Base-by-base conservation (phyloP, 768 basidiomycete genomes). In the Lyophyllum shimeji region DNA sequence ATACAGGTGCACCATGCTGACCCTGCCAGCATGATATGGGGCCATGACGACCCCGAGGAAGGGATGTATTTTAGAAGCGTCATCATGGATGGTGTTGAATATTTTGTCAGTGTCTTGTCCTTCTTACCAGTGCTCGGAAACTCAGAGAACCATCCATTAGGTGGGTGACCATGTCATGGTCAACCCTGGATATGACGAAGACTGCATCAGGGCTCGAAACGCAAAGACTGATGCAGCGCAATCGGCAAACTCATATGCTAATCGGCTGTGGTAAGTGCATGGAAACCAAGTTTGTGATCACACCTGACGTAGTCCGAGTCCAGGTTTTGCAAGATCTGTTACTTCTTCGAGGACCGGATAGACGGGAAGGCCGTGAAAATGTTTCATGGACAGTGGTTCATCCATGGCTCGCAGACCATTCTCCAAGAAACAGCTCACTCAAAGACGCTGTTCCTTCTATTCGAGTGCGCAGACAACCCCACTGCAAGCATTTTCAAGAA, bases 381-480 rank as follows among this genome's bases (percentile, higher is more conserved):
- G 70, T 84, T 87, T 52, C 89, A 91, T 67, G 87, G 79, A 0
- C 85, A 87, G 53, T 91, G 89, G 89, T 76, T 83, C 54, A 70
- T 74, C 7, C 89, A 89, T 70, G 84, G 84, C 9, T 82, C 78
- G 12, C 83, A 85, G 60, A 89, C 86, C 0, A 60, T 87, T 9
- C 71, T 90, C 1, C 84, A 89, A 60, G 84, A 91, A 60, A 77
- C 80, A 0, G 77, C 87, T 0, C 87, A 91, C 53, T 76, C 87
- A 0, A 79, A 81, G 55, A 76, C 80, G 0, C 71, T 90, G 0
- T 87, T 79, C 61, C 71, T 82, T 9, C 71, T 85, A 55, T 68
- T 81, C 21, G 71, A 75, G 6, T 91, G 89, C 60, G 82, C 80
- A 44, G 74, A 85, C 59, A 78, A 82, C 33, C 70, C 74, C 1